These are phyloP conservation scores for Deakozyma indianensis DNA, from an alignment of 805 yeast genomes.

Conservation along the genomic window DNA sequence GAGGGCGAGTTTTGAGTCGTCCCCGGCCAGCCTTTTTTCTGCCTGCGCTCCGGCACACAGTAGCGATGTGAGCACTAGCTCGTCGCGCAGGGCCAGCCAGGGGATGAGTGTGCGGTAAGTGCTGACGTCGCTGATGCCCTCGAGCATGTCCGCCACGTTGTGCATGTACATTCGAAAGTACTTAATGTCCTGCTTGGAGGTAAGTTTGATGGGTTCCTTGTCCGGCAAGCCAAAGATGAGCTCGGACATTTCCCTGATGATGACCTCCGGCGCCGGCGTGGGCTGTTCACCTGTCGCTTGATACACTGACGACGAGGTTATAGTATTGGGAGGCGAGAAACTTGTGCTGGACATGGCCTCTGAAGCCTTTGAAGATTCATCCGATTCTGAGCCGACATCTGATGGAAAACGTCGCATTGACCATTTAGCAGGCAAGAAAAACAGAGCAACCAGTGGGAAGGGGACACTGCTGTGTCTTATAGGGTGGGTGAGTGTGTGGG, in stretches of 20 bases:
- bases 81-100: slow-evolving; percentile 1
- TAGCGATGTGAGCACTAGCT: not conserved
- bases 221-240: not conserved
- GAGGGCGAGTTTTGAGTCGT: not conserved
- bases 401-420: not conserved
- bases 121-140: not conserved
- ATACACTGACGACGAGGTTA: not conserved
- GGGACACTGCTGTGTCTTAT: too few species aligned
- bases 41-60: not conserved
- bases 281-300: not conserved
- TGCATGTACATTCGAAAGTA: not conserved
- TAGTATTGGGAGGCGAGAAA: slow-evolving; percentile 1
- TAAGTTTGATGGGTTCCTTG: not conserved
- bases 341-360: not conserved
- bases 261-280: not conserved
- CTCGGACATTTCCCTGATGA: not conserved
- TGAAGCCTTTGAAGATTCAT: not conserved
- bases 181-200: not conserved
- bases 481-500: too few species aligned
- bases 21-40: slow-evolving; percentile 1
- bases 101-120: not conserved
- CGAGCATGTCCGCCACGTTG: not conserved
- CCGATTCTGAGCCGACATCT: not conserved
- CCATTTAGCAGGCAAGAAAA: too few species aligned
- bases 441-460: too few species aligned